These are phyloP conservation scores for Zopfochytrium polystomum DNA, from an alignment of 371 early-diverging fungal species.

Conservation along the genomic window DNA sequence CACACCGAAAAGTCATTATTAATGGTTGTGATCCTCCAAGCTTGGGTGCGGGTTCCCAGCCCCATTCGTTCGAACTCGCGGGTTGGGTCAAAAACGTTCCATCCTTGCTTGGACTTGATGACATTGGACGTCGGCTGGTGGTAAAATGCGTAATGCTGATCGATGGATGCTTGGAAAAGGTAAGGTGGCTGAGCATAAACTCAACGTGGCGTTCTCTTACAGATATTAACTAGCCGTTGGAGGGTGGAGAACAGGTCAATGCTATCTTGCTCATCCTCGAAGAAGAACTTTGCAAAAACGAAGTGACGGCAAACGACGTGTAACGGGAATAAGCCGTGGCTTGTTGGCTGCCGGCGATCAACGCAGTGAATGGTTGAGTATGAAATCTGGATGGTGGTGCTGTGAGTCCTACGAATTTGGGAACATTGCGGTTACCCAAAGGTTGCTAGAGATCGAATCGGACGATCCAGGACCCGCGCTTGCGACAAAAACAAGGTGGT, in stretches of 20 bases:
- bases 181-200: slow-evolving; percentile 7
- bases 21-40: slow-evolving; percentile 75
- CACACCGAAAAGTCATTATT: slow-evolving; percentile 74
- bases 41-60: slow-evolving; percentile 60
- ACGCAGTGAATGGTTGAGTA: slow-evolving; percentile 84
- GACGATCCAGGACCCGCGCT: no score
- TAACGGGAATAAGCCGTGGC: slow-evolving; percentile 35
- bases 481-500: no score
- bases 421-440: no score
- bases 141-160: slow-evolving; percentile 78
- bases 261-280: slow-evolving; percentile 67
- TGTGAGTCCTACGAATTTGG: no score
- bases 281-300: slow-evolving; percentile 64
- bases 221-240: slow-evolving; percentile 58
- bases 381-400: no score
- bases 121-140: slow-evolving; percentile 54
- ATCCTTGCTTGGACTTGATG: slow-evolving; percentile 25
- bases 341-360: slow-evolving; percentile 59
- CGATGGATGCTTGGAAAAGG: slow-evolving; percentile 54
- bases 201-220: slow-evolving; percentile 11
- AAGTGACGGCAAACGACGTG: slow-evolving; percentile 78
- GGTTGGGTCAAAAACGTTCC: slow-evolving; percentile 74
- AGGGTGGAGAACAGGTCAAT: slow-evolving; percentile 76
- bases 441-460: no score
- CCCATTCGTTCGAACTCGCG: slow-evolving; percentile 84